Percentiles rank a stretch among this genome's conserved stretches.
These are phyloP conservation scores for Boeremia exigua DNA, from an alignment of 2,329 filamentous ascomycete genomes.

Conservation along the genomic window DNA sequence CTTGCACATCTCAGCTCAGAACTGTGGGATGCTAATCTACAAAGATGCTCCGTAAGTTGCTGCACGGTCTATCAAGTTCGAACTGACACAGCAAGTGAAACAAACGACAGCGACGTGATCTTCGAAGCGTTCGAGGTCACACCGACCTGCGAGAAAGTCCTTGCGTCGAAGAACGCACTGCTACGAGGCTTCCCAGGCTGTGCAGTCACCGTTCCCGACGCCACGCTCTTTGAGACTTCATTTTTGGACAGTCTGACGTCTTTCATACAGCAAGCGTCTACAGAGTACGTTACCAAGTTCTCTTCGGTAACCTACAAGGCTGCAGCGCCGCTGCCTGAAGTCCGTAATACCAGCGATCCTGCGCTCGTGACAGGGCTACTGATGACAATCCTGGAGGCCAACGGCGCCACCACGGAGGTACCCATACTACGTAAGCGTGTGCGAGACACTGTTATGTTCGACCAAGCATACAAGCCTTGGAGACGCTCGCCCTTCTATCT, in stretches of 20 bases:
- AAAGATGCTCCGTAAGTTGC: conserved; percentile 39
- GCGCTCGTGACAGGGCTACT: conserved; percentile 65
- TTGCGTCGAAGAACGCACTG: conserved; percentile 60
- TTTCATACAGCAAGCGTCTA: conserved; percentile 64
- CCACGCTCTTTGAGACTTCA: conserved; percentile 43
- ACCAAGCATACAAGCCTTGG: conserved; percentile 62
- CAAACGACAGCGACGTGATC: conserved; percentile 39
- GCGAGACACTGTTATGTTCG: conserved; percentile 66
- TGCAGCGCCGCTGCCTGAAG: conserved; percentile 56
- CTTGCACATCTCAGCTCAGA: conserved; percentile 57
- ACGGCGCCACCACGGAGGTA: conserved; percentile 52
- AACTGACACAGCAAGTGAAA: conserved; percentile 17
- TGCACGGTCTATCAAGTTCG: conserved; percentile 1
- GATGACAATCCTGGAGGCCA: conserved; percentile 64
- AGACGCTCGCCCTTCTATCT: conserved; percentile 68
- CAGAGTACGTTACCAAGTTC: conserved; percentile 61
- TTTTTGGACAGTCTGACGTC: conserved; percentile 59
- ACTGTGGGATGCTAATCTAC: conserved; percentile 56
- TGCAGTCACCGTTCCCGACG: conserved; percentile 55
- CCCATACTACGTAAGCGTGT: conserved; percentile 62
- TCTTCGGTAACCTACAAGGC: conserved; percentile 61
- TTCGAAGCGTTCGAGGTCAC: conserved; percentile 70
- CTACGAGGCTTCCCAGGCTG: conserved; percentile 66
- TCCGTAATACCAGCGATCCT: conserved; percentile 64
- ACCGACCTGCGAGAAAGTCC: conserved; percentile 58